Evolutionary conservation across 371 early-diverging fungal genomes (phyloP).

Genomic region (Apophysomyces elegans): DNA sequence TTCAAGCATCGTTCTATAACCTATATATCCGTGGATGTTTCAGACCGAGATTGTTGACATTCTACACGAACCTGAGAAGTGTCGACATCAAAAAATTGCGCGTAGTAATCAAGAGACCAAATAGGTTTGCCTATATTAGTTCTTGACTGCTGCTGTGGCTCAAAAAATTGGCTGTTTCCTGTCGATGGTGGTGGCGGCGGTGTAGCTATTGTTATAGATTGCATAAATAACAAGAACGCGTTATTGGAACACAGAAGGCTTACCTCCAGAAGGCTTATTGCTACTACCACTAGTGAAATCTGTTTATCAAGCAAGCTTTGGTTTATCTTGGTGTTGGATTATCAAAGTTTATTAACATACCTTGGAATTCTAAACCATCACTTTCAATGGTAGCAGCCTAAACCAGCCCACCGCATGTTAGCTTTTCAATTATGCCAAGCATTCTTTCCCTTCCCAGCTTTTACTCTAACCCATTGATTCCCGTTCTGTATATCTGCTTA

Average conservation of each 20-base stretch:
- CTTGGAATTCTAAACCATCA: slow-evolving; percentile 59
- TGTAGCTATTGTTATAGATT: slow-evolving; percentile 19
- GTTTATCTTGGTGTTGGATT: neutral
- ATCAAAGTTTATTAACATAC: slow-evolving; percentile 17
- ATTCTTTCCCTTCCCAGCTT: neutral
- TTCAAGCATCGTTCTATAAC: slow-evolving; percentile 53
- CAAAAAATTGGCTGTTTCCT: slow-evolving; percentile 33
- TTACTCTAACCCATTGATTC: neutral
- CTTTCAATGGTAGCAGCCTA: slow-evolving; percentile 56
- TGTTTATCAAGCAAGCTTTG: neutral
- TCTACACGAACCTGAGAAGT: slow-evolving; percentile 74
- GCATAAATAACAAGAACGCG: slow-evolving; percentile 9
- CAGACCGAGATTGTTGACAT: slow-evolving; percentile 85
- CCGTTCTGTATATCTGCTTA: neutral
- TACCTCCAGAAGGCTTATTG: slow-evolving; percentile 20
- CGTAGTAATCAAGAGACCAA: slow-evolving; percentile 87
- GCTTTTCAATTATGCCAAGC: neutral
- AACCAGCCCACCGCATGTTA: neutral
- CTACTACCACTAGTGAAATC: slow-evolving; percentile 24
- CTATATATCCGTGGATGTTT: slow-evolving; percentile 61
- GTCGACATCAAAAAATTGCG: slow-evolving; percentile 91
- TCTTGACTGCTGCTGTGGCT: slow-evolving; percentile 44
- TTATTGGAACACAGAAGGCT: neutral
- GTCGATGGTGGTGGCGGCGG: slow-evolving; percentile 30
- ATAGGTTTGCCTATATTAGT: slow-evolving; percentile 48